Conservation (phyloP, 2,329 filamentous ascomycete genomes). For the Aspergillus hiratsukae region DNA sequence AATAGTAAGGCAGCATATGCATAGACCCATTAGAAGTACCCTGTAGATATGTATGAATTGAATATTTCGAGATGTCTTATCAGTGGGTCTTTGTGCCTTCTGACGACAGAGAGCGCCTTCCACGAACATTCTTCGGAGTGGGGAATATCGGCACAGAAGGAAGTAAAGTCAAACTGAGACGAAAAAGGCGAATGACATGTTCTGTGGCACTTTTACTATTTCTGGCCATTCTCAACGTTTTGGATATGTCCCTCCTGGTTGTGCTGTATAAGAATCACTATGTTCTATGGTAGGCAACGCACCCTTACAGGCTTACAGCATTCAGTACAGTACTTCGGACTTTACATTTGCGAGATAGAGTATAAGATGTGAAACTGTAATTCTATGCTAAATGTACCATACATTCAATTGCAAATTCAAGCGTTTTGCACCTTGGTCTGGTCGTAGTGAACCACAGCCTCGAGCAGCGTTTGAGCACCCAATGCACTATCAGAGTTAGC, state of each 20-base stretch:
- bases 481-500: constrained; percentile 17
- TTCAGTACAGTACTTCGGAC: neutral
- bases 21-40: neutral
- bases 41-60: neutral
- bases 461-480: constrained; percentile 45
- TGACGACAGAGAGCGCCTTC: constrained; percentile 11
- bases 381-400: neutral
- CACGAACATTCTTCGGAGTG: constrained; percentile 9
- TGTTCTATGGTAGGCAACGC: neutral
- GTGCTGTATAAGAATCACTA: neutral
- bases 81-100: neutral
- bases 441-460: constrained; percentile 41
- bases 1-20: neutral
- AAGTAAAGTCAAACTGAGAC: neutral
- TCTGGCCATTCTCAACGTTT: neutral
- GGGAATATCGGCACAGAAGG: neutral
- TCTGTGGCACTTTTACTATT: neutral
- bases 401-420: neutral
- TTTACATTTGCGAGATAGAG: neutral
- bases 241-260: neutral
- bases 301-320: neutral
- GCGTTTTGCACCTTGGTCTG: neutral
- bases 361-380: neutral
- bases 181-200: neutral
- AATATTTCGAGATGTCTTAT: neutral